Evolutionary conservation across 768 basidiomycete species (phyloP).

Genomic region (Suillus cothurnatus): DNA sequence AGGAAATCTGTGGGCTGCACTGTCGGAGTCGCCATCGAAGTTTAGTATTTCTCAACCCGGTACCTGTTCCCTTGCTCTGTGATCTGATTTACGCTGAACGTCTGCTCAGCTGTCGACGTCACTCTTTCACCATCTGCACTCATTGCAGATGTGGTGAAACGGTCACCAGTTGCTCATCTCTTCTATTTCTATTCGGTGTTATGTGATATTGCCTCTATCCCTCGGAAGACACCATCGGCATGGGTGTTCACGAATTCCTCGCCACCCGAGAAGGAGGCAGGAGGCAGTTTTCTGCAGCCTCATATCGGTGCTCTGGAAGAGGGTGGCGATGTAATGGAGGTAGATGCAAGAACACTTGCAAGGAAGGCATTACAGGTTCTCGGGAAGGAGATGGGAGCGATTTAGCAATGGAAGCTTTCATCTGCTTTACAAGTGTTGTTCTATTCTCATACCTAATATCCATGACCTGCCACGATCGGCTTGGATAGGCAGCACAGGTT

Average conservation of each 20-base stretch:
- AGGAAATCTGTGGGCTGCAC: conserved; percentile 75
- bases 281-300: conserved; percentile 15
- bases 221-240: conserved; percentile 64
- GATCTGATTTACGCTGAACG: conserved; percentile 2
- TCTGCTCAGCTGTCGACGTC: conserved; percentile 40
- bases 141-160: conserved; percentile 70
- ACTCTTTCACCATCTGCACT: conserved; percentile 52
- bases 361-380: conserved; percentile 67
- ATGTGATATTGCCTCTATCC: conserved; percentile 77
- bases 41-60: conserved; percentile 60
- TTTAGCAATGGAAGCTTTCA: conserved; percentile 15
- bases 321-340: conserved; percentile 39
- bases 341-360: conserved; percentile 69
- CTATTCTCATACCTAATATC: conserved; percentile 1
- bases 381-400: conserved; percentile 71
- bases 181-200: conserved; percentile 86
- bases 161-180: conserved; percentile 79
- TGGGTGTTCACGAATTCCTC: conserved; percentile 48
- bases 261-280: conserved; percentile 12
- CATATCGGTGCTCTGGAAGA: conserved; percentile 25
- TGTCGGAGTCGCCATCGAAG: conserved; percentile 63
- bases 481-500: neutral
- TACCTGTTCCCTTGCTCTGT: conserved; percentile 31
- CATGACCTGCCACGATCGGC: neutral
- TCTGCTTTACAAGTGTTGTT: neutral